A percentile compares a stretch with the other conserved stretches of the same genome.
phyloP scores from a whole-genome alignment of 2,329 filamentous ascomycete genomes.

The Huntiella omanensis region DNA sequence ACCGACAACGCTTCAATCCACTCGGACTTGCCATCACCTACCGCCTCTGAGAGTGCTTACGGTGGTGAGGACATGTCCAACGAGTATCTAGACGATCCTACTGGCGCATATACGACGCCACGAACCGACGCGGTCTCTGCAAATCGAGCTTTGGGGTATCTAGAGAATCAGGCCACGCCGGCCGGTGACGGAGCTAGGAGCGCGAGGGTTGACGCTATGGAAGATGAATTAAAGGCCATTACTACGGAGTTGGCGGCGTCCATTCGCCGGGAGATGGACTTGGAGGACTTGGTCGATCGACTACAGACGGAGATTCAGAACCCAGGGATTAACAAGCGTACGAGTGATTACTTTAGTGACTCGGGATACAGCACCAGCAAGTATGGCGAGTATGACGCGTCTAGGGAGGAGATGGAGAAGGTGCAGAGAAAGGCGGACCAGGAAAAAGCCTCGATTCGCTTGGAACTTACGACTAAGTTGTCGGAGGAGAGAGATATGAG shows the following conservation, averaged over 20 bases:
- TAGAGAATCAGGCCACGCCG: constrained; percentile 34
- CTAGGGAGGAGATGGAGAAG: constrained; percentile 56
- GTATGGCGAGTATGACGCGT: constrained; percentile 42
- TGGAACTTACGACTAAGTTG: constrained; percentile 69
- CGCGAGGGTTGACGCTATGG: constrained; percentile 60
- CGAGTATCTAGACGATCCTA: constrained; percentile 11
- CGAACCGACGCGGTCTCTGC: constrained; percentile 18
- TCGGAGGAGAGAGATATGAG: constrained; percentile 69
- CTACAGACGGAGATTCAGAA: constrained; percentile 59
- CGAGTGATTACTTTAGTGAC: constrained; percentile 96
- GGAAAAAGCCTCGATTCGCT: constrained; percentile 68
- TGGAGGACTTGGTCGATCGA: constrained; percentile 83
- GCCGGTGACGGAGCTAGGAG: neutral
- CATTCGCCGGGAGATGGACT: constrained; percentile 85
- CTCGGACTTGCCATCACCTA: too few species aligned
- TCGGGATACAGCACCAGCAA: constrained; percentile 76
- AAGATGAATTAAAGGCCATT: constrained; percentile 85
- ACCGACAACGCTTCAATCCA: too few species aligned
- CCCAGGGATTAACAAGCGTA: constrained; percentile 46
- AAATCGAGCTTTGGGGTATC: constrained; percentile 26
- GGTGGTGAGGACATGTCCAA: constrained; percentile 16
- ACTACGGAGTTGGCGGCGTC: constrained; percentile 82
- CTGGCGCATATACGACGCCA: too few species aligned
- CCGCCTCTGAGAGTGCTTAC: too few species aligned
- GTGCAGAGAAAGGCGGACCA: constrained; percentile 73